Evolutionary conservation across 2,329 filamentous ascomycete genomes (phyloP).

Genomic region (Botrytis fragariae): DNA sequence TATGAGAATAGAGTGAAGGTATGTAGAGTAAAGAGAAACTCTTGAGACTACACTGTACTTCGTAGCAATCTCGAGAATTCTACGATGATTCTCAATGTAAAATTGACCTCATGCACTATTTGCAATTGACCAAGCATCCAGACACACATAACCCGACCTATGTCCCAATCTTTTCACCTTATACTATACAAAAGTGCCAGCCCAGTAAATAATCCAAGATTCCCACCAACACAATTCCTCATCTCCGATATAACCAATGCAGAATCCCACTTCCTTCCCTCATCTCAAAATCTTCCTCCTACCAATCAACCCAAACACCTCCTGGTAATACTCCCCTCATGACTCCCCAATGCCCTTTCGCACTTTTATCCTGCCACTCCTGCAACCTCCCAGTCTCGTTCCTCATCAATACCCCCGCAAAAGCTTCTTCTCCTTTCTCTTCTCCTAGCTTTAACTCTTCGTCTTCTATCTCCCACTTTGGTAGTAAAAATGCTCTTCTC

Average conservation of each 20-base stretch:
- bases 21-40: not conserved
- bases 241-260: not conserved
- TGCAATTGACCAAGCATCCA: not conserved
- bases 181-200: not conserved
- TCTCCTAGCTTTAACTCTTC: conserved; percentile 24
- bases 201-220: not conserved
- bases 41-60: not conserved
- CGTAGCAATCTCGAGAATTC: not conserved
- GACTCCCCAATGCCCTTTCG: conserved; percentile 82
- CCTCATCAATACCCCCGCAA: conserved; percentile 50
- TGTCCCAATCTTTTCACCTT: not conserved
- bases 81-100: not conserved
- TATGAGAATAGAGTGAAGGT: not conserved
- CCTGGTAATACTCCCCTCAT: conserved; percentile 83
- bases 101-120: not conserved
- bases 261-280: not conserved
- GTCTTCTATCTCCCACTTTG: conserved; percentile 63
- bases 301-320: conserved; percentile 87
- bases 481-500: conserved; percentile 67
- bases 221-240: not conserved
- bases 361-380: conserved; percentile 71
- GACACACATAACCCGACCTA: not conserved
- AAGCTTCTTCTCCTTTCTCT: conserved; percentile 43
- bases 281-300: conserved; percentile 32
- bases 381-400: conserved; percentile 66